Evolutionary conservation across 148 eudicot species (phyloP).

Genomic region (Diospyros kaki): DNA sequence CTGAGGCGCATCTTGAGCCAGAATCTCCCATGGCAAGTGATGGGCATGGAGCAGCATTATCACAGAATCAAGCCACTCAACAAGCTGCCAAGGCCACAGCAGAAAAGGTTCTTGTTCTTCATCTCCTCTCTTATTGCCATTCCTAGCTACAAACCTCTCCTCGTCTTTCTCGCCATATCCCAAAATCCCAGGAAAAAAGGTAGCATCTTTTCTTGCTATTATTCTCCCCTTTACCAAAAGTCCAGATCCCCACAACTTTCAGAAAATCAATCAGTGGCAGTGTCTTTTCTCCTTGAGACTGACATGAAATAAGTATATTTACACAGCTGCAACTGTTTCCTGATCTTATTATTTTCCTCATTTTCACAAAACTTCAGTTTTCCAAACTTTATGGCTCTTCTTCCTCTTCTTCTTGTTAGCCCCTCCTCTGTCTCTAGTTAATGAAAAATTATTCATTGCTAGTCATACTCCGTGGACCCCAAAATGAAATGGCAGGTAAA

Average conservation of each 20-base stretch:
- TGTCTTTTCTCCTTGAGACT: constrained; percentile 21
- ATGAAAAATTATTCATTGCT: no score
- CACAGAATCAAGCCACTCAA: constrained; percentile 34
- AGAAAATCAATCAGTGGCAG: constrained; percentile 31
- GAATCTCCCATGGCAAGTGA: constrained; percentile 69
- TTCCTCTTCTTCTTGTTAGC: background rate
- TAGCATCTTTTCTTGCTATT: constrained; percentile 12
- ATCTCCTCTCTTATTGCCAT: background rate
- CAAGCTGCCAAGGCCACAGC: constrained; percentile 37
- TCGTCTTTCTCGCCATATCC: constrained; percentile 8
- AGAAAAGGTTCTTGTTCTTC: constrained; percentile 52
- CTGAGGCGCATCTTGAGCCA: constrained; percentile 40
- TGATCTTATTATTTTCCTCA: constrained; percentile 15
- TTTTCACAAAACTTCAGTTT: constrained; percentile 57
- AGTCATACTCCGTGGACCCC: constrained; percentile 20
- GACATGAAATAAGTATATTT: constrained; percentile 47
- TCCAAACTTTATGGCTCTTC: constrained; percentile 4
- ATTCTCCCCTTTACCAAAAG: constrained; percentile 2
- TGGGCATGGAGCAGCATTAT: constrained; percentile 34
- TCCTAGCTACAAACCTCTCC: background rate
- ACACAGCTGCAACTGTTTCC: constrained; percentile 30
- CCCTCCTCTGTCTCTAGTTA: no score
- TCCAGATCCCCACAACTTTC: constrained; percentile 50
- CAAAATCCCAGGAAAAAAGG: constrained; percentile 18
- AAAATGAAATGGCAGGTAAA: constrained; percentile 7